phyloP scores from a whole-genome alignment of 1,284 basidiomycete species.

The Ganoderma multipileum region DNA sequence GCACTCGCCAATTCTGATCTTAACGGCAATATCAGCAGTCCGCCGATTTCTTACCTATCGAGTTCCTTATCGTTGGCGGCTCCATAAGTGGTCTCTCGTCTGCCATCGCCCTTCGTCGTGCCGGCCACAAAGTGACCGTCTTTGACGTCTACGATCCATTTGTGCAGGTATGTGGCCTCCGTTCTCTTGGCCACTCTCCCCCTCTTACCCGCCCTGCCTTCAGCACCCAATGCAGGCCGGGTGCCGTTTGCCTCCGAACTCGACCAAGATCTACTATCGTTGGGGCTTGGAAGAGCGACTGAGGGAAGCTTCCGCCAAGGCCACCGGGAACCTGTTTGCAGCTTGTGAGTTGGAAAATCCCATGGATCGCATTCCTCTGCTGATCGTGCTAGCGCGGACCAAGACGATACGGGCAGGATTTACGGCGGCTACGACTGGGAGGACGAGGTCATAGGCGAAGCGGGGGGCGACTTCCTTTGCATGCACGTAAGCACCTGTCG shows the following conservation, averaged over 20 bases:
- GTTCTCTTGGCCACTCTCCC: neutral
- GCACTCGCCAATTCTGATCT: neutral
- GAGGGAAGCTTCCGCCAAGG: slow-evolving; percentile 21
- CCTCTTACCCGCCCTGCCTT: neutral
- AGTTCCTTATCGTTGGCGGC: slow-evolving; percentile 43
- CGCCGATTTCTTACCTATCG: slow-evolving; percentile 23
- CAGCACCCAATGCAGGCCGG: slow-evolving; percentile 35
- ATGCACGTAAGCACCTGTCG: slow-evolving; percentile 2
- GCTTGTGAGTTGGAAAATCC: slow-evolving; percentile 12
- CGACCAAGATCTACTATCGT: slow-evolving; percentile 36
- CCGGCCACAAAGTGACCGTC: slow-evolving; percentile 42
- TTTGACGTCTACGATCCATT: slow-evolving; percentile 33
- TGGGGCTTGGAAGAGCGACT: slow-evolving; percentile 41
- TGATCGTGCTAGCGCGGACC: neutral
- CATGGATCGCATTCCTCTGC: too few species aligned
- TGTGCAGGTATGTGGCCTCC: slow-evolving; percentile 27
- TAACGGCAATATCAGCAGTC: neutral
- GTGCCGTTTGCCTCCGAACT: slow-evolving; percentile 38
- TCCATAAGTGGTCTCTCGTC: slow-evolving; percentile 39
- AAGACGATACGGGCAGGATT: slow-evolving; percentile 36
- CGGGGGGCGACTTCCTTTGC: slow-evolving; percentile 37
- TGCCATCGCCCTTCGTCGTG: slow-evolving; percentile 38
- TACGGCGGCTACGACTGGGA: slow-evolving; percentile 36
- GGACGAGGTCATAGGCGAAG: slow-evolving; percentile 36
- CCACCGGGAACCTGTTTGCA: slow-evolving; percentile 27